phyloP scores from a whole-genome alignment of 108 stramenopile species.

The Cyclotella distinguenda region DNA sequence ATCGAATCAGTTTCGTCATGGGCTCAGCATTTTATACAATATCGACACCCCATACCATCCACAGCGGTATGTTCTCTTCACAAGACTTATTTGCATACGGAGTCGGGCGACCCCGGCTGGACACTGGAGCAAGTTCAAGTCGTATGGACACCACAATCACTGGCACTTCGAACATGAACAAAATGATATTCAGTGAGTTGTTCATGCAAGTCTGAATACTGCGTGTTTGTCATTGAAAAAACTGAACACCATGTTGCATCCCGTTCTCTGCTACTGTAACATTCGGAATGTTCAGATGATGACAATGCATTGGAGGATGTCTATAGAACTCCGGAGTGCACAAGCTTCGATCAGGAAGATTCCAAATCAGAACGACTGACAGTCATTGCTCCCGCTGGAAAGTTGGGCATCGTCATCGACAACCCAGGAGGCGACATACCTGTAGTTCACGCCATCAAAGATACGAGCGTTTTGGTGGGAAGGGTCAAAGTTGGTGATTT shows the following conservation, averaged over 20 bases:
- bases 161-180: conserved; percentile 4
- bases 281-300: too few species aligned
- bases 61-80: conserved; percentile 13
- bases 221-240: too few species aligned
- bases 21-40: not conserved
- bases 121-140: conserved; percentile 30
- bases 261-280: too few species aligned
- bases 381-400: conserved; percentile 58
- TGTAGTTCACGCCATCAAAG: conserved; percentile 83
- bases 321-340: conserved; percentile 20
- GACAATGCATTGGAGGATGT: conserved; percentile 42
- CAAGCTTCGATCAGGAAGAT: conserved; percentile 14
- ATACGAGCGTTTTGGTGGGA: conserved; percentile 68
- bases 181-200: conserved; percentile 35
- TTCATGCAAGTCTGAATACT: too few species aligned
- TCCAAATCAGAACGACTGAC: conserved; percentile 22
- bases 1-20: not conserved
- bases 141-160: conserved; percentile 33
- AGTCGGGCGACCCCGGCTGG: conserved; percentile 19
- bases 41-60: not conserved
- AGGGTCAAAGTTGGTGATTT: conserved; percentile 73
- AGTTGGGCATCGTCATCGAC: conserved; percentile 87
- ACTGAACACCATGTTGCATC: too few species aligned
- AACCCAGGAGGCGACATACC: conserved; percentile 76
- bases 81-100: conserved; percentile 28